phyloP scores from a whole-genome alignment of 257 asterid species.

The Ocimum tenuiflorum region DNA sequence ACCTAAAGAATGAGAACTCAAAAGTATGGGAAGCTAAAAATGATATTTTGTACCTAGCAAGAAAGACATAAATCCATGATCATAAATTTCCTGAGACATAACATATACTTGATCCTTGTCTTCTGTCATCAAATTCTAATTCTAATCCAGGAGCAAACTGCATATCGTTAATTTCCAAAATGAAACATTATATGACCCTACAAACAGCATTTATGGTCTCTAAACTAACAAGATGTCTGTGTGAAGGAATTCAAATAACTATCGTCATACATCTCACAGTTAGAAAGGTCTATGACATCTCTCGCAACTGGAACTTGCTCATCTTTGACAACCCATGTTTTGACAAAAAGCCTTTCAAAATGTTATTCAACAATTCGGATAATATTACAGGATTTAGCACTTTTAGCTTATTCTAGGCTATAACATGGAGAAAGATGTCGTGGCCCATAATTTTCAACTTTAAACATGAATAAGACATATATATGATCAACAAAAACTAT shows the following conservation, averaged over 20 bases:
- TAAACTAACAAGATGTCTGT: neutral
- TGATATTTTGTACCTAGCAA: neutral
- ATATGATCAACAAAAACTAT: neutral
- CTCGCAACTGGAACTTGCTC: neutral
- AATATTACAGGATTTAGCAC: neutral
- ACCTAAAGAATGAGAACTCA: no score
- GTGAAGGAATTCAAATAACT: neutral
- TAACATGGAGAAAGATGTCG: neutral
- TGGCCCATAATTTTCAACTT: neutral
- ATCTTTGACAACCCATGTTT: neutral
- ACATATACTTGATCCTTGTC: neutral
- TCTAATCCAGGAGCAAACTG: neutral
- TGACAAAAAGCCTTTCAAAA: neutral
- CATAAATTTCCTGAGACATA: neutral
- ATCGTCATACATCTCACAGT: neutral
- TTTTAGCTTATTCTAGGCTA: slow-evolving; percentile 2
- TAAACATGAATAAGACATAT: neutral
- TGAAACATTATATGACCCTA: neutral
- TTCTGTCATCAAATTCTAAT: neutral
- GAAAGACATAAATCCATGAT: neutral
- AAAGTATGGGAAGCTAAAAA: neutral
- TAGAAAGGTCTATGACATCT: neutral
- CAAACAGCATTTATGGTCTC: neutral
- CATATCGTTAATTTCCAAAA: neutral
- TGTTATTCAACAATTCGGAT: neutral